phyloP scores from a whole-genome alignment of 31 red algal genomes.

The Endocladia muricata region DNA sequence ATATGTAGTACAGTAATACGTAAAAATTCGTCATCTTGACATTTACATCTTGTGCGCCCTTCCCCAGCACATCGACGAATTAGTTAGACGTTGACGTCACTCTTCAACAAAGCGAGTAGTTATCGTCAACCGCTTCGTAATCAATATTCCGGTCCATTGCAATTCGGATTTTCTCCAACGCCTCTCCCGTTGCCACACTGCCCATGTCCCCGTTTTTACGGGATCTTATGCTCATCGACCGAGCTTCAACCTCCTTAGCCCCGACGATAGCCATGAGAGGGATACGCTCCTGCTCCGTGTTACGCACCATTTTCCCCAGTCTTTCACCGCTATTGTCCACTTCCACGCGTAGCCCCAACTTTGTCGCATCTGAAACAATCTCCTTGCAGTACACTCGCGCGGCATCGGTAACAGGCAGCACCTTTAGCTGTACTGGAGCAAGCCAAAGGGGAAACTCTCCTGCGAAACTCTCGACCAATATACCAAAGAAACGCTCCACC shows the following conservation, averaged over 20 bases:
- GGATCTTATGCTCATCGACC: constrained; percentile 68
- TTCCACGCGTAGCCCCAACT: constrained; percentile 68
- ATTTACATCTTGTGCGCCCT: too few relatives aligned
- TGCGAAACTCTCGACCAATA: constrained; percentile 92
- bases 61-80: not conserved
- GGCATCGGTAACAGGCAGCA: constrained; percentile 84
- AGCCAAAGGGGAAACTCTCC: constrained; percentile 99
- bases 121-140: constrained; percentile 59
- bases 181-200: constrained; percentile 24
- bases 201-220: constrained; percentile 82
- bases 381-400: constrained; percentile 67
- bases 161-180: constrained; percentile 33
- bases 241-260: constrained; percentile 68
- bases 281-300: constrained; percentile 83
- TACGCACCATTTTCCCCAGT: constrained; percentile 94
- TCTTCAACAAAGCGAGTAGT: constrained; percentile 7
- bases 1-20: too few relatives aligned
- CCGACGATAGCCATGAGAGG: constrained; percentile 98
- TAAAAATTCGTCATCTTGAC: too few relatives aligned
- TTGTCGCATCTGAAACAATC: constrained; percentile 23
- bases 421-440: constrained; percentile 90
- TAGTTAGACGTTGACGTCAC: not conserved
- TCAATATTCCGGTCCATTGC: constrained; percentile 36
- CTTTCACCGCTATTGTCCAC: constrained; percentile 84
- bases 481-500: constrained; percentile 99